Evolutionary conservation across 2,329 filamentous ascomycete genomes (phyloP), one percentile per base, ranked within the genome.

Genomic region (Basipetospora chlamydospora): DNA sequence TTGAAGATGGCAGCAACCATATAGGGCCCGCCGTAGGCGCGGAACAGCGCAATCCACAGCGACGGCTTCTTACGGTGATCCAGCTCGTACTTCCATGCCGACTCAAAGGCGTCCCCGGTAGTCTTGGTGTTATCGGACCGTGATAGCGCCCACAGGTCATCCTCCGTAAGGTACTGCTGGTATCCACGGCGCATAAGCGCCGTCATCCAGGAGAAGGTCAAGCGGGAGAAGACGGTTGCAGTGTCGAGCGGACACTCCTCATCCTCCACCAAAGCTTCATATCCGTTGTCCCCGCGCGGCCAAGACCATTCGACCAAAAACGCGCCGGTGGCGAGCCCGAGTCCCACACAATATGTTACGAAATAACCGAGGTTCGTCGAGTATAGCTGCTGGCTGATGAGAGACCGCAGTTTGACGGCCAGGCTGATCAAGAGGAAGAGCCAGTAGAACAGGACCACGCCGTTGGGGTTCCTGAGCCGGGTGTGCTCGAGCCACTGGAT

Each of bases 161-260:
- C 84, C 54, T 96, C 86, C 1, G 86, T 94, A 42, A 98, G 66
- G 54, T 77, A 98, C 41, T 87, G 75, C 51, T 80, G 83, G 63
- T 98, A 96, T 1, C 90, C 90, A 51, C 80, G 80, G 52, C 77
- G 86, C 90, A 98, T 98, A 72, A 98, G 63, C 0, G 90, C 87
- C 0, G 90, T 96, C 88, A 98, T 95, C 90, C 90, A 98, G 38
- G 81, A 79, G 56, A 98, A 98, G 0, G 88, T 94, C 31, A 98
- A 68, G 35, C 83, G 75, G 4, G 88, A 94, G 60, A 98, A 98
- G 36, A 96, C 67, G 41, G 88, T 86, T 10, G 90, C 87, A 54
- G 94, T 93, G 58, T 96, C 87, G 43, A 83, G 77, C 0, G 81
- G 81, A 39, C 73, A 77, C 47, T 77, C 71, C 28, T 70, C 70